These are phyloP conservation scores for Blastobotrys capitulatus DNA, from an alignment of 1,139 yeast genomes.

Conservation along the genomic window DNA sequence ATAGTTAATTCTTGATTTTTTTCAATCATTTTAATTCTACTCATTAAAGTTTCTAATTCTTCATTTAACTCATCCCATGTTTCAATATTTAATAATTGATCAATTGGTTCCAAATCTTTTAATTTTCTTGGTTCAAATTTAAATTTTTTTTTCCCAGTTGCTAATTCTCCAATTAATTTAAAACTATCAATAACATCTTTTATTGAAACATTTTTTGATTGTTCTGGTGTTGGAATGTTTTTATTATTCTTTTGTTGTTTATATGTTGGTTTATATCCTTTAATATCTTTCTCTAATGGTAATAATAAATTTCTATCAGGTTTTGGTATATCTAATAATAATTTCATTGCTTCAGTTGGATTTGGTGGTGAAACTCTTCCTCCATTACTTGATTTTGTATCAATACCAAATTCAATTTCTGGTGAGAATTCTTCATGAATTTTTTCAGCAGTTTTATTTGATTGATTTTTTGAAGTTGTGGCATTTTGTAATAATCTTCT, in stretches of 20 bases:
- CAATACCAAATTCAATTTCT: constrained; percentile 7
- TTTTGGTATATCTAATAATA: constrained; percentile 7
- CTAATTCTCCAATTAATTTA: constrained; percentile 8
- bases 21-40: constrained; percentile 27
- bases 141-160: constrained; percentile 8
- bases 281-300: constrained; percentile 10
- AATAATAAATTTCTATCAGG: constrained; percentile 11
- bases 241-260: neutral
- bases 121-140: neutral
- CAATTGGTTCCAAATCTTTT: constrained; percentile 10
- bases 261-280: neutral
- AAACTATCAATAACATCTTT: constrained; percentile 11
- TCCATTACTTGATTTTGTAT: constrained; percentile 4
- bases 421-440: neutral
- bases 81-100: constrained; percentile 13
- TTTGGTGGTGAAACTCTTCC: neutral
- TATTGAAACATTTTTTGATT: neutral
- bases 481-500: neutral
- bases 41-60: constrained; percentile 24
- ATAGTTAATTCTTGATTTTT: constrained; percentile 34
- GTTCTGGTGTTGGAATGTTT: neutral
- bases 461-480: neutral
- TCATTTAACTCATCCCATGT: constrained; percentile 21
- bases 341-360: constrained; percentile 3
- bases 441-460: neutral